Base-by-base conservation (phyloP, 768 basidiomycete species). In the Boletus reticulatus region DNA sequence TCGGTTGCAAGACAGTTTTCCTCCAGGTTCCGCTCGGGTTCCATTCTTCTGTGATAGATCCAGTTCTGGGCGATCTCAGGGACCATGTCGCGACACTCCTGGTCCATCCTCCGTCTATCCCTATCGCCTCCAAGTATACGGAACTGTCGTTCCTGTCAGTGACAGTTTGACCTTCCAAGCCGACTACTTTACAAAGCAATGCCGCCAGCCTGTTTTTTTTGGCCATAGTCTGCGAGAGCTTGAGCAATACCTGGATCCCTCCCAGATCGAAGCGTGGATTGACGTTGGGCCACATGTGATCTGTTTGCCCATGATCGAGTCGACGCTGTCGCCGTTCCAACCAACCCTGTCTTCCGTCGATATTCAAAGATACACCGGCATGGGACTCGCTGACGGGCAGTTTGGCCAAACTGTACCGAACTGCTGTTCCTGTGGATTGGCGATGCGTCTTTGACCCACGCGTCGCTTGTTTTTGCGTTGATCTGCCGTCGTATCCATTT, bases 261-360 rank as follows among this genome's bases (percentile, higher is more conserved):
- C 62, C 41, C 54, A 64, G 14, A 65, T 76, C 8, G 75, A 75
- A 41, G 76, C 75, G 0, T 89, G 83, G 82, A 73, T 90, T 9
- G 88, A 90, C 67, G 76, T 89, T 42, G 83, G 88, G 3, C 85
- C 88, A 12, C 84, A 88, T 57, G 72, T 80, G 0, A 76, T 77
- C 4, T 77, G 78, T 14, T 71, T 88, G 4, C 79, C 85, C 0
- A 80, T 87, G 79, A 63, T 90, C 10, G 78, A 75, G 64, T n/a
- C 60, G 32, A 57, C 55, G 16, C 29, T 70, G 38, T 39, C 55
- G 24, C 48, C 48, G 4, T 71, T 75, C 11, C 75, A 73, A 52
- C 61, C 72, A 14, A 58, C 65, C 0, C 38, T 79, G 4, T 11
- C 70, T 90, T 32, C 70, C 76, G 0, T 84, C 86, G 1, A 67